Conservation (phyloP, 2,329 filamentous ascomycete species). For the Xylaria sp. region DNA sequence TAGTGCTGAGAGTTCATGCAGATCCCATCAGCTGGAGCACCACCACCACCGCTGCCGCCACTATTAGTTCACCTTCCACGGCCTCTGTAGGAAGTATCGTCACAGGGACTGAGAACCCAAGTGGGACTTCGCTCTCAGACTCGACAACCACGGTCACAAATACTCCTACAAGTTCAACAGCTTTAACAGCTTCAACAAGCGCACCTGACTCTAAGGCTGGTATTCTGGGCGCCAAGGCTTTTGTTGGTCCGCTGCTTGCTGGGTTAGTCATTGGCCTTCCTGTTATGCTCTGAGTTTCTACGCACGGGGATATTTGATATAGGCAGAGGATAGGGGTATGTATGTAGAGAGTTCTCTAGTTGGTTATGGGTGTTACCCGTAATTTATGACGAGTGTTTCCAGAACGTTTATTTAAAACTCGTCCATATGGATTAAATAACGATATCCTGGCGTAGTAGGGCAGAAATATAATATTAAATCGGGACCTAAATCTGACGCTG, state of each 20-base stretch:
- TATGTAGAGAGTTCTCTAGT: too few relatives aligned
- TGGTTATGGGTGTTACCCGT: background rate
- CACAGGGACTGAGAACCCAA: slow-evolving; percentile 19
- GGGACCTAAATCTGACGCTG: background rate
- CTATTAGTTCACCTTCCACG: slow-evolving; percentile 4
- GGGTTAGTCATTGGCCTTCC: slow-evolving; percentile 19
- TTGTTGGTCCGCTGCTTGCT: slow-evolving; percentile 23
- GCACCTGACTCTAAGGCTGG: slow-evolving; percentile 23
- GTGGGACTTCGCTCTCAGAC: background rate
- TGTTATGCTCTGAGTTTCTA: slow-evolving; percentile 31
- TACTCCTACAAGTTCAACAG: slow-evolving; percentile 1
- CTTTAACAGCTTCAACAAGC: background rate
- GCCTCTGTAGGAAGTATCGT: background rate
- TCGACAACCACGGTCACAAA: slow-evolving; percentile 12
- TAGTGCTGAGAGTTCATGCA: slow-evolving; percentile 15
- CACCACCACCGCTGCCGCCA: slow-evolving; percentile 5
- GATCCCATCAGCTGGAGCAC: slow-evolving; percentile 25
- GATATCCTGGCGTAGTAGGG: background rate
- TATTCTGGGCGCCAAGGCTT: slow-evolving; percentile 18
- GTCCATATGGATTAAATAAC: background rate
- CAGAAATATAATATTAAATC: background rate
- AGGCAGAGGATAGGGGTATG: background rate
- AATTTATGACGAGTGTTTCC: background rate
- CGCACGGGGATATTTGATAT: too few relatives aligned
- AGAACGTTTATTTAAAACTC: background rate